Evolutionary conservation across 345 rosid genomes (phyloP).

Genomic region (Brassica carinata): DNA sequence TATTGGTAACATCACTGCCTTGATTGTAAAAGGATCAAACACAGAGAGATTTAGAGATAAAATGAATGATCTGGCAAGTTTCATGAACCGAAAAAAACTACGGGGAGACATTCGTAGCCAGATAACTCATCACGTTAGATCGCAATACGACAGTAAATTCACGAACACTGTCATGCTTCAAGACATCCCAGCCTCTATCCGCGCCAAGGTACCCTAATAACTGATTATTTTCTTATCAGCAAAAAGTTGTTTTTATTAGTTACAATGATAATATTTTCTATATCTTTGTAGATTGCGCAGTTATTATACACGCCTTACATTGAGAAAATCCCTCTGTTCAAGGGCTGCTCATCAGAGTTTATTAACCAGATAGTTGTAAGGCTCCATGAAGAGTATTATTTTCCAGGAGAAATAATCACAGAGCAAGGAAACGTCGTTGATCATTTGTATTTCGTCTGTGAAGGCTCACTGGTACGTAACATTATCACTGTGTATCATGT

Average conservation of each 20-base stretch:
- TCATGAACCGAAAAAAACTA: constrained; percentile 84
- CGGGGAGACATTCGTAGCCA: constrained; percentile 67
- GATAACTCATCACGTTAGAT: constrained; percentile 73
- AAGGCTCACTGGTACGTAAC: constrained; percentile 73
- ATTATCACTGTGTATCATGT: constrained; percentile 16
- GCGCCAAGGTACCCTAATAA: constrained; percentile 69
- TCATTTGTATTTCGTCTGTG: constrained; percentile 90
- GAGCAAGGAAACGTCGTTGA: constrained; percentile 91
- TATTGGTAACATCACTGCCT: constrained; percentile 96
- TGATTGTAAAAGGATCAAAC: constrained; percentile 97
- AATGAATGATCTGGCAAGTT: constrained; percentile 84
- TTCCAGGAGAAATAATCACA: constrained; percentile 93
- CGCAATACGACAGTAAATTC: constrained; percentile 83
- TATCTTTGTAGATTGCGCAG: constrained; percentile 64
- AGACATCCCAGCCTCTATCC: constrained; percentile 85
- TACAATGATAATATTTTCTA: not conserved
- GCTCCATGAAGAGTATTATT: constrained; percentile 95
- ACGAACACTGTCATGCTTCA: constrained; percentile 81
- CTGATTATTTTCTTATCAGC: not conserved
- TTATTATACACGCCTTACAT: constrained; percentile 62
- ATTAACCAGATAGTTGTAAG: constrained; percentile 79
- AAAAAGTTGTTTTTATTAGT: not conserved
- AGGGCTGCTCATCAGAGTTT: constrained; percentile 81
- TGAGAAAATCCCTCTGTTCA: constrained; percentile 60
- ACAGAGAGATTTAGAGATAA: constrained; percentile 93